These are phyloP conservation scores for Neostapfia colusana DNA, from an alignment of 176 grass and related monocot species.

Conservation along the genomic window DNA sequence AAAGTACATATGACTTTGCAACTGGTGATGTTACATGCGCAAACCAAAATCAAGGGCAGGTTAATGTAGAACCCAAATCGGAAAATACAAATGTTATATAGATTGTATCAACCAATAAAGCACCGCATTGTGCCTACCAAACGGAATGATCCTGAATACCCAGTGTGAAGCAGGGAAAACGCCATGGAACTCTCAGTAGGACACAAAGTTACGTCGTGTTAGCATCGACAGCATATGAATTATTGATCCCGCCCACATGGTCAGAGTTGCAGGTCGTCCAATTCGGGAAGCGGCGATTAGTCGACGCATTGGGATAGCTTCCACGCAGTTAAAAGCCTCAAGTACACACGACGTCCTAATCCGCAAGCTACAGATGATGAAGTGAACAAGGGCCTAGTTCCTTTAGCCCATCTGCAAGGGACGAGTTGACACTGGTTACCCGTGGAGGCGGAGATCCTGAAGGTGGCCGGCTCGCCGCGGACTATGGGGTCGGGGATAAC, in stretches of 20 bases:
- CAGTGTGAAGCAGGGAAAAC: not conserved
- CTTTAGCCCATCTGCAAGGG: not conserved
- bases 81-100: not conserved
- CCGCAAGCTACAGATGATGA: not conserved
- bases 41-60: not conserved
- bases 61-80: not conserved
- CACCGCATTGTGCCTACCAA: not conserved
- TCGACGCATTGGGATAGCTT: not conserved
- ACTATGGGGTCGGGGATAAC: conserved; percentile 62
- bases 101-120: not conserved
- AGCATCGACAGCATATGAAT: not conserved
- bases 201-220: not conserved
- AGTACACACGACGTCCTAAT: not conserved
- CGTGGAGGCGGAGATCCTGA: conserved; percentile 75
- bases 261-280: not conserved
- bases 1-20: not conserved
- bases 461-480: conserved; percentile 61
- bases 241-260: not conserved
- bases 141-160: not conserved
- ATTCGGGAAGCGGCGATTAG: not conserved
- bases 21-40: not conserved
- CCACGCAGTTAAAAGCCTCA: not conserved
- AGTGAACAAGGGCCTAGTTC: not conserved
- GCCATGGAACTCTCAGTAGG: not conserved
- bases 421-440: conserved; percentile 43